Base-by-base conservation (phyloP, 2,329 filamentous ascomycete species). In the Botrytis aclada region DNA sequence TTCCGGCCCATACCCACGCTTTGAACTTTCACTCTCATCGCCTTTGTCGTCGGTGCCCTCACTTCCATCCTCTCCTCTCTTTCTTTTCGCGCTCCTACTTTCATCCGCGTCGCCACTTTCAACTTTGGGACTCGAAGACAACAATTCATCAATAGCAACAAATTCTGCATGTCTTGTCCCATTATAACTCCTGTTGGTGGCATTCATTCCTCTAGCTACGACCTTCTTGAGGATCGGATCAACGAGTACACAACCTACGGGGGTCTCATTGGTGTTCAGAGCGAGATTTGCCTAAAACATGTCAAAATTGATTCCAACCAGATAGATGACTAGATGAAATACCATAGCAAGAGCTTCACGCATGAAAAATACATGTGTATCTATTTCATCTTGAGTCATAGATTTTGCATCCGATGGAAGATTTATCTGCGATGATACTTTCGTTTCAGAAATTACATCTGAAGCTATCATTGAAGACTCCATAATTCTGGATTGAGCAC, bases 121-220 rank as follows among this genome's bases (percentile, higher is more conserved):
- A 25, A 51, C 1, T 7, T 56, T 34, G 83, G 86, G 86, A 51
- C 88, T 81, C 20, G 89, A 81, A 32, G 72, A 84, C 63, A 93
- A 84, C 76, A 92, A 88, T 75, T 89, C 84, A 73, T 88, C 85
- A 70, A 99, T 87, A 65, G 95, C 96, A 83, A 98, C 91, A 80
- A 98, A 97, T 82, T 99, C 96, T 62, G 96, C 96, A 82, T 99
- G 96, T 39, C 95, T 90, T 64, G 96, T 98, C 62, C 96, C 96
- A 84, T 97, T 90, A 65, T 95, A 89, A 39, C 93, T 96, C 77
- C 93, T 87, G 79, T 98, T 99, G 70, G 96, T 99, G 76, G 97
- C 96, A 79, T 99, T 99, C 93, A 98, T 98, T 75, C 96, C 96
- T 75, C 88, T 88, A 60, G 93, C 95, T 76, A 99, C 94, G 76